Evolutionary conservation across 345 rosid genomes (phyloP).

Genomic region (Punica granatum): DNA sequence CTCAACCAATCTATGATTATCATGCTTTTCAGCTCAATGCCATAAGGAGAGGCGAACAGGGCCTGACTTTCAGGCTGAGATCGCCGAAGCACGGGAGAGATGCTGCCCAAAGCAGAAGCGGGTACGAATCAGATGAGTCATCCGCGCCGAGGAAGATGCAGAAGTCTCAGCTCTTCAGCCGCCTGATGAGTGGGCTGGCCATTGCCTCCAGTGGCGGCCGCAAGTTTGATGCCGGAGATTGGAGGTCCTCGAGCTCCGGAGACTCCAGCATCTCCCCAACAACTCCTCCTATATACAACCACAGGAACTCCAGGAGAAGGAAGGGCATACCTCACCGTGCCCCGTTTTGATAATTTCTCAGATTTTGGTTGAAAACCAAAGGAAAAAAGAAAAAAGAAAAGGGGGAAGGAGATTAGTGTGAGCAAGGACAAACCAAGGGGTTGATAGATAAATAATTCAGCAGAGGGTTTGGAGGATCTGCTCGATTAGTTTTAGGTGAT

Average conservation of each 20-base stretch:
- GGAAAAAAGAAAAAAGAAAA: background rate
- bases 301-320: slow-evolving; percentile 59
- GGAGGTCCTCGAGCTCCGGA: slow-evolving; percentile 37
- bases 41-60: slow-evolving; percentile 23
- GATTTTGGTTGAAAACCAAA: background rate
- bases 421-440: no score
- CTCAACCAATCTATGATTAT: background rate
- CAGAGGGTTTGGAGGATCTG: background rate
- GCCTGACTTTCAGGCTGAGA: slow-evolving; percentile 18
- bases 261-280: slow-evolving; percentile 52
- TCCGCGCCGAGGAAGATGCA: slow-evolving; percentile 28
- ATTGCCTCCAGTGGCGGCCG: background rate
- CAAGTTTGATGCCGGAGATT: background rate
- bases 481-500: background rate
- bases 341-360: slow-evolving; percentile 26
- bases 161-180: slow-evolving; percentile 24
- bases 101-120: slow-evolving; percentile 12
- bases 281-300: slow-evolving; percentile 53
- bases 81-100: slow-evolving; percentile 15
- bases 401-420: background rate
- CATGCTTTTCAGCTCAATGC: slow-evolving; percentile 26
- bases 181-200: slow-evolving; percentile 21
- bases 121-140: slow-evolving; percentile 24
- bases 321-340: slow-evolving; percentile 88
- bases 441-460: background rate